phyloP scores from a whole-genome alignment of 108 stramenopile species.

The Mediolabrus comicus region DNA sequence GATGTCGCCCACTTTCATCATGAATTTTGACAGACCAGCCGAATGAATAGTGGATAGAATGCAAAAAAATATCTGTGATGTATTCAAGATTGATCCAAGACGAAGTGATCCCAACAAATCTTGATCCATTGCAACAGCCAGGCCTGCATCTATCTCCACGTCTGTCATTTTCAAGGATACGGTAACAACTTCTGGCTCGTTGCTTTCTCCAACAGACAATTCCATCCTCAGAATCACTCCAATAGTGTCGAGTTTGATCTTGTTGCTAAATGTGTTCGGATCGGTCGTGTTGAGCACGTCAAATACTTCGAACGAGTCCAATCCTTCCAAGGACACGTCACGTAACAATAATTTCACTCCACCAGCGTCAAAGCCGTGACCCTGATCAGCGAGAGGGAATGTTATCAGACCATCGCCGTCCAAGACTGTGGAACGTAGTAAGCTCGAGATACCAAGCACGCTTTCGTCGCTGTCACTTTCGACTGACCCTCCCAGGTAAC shows the following conservation, averaged over 20 bases:
- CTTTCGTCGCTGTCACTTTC: slow-evolving; percentile 18
- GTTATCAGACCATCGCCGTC: slow-evolving; percentile 49
- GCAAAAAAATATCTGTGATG: slow-evolving; percentile 34
- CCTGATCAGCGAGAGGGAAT: slow-evolving; percentile 46
- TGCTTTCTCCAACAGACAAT: slow-evolving; percentile 42
- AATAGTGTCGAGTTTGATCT: slow-evolving; percentile 40
- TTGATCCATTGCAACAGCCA: slow-evolving; percentile 65
- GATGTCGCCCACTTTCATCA: slow-evolving; percentile 44
- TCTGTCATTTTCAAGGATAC: slow-evolving; percentile 46
- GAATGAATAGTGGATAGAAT: slow-evolving; percentile 33
- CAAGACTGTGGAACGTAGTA: slow-evolving; percentile 43
- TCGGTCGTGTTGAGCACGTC: slow-evolving; percentile 47
- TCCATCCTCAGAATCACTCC: slow-evolving; percentile 42
- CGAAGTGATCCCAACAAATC: slow-evolving; percentile 28
- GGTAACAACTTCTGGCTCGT: slow-evolving; percentile 36
- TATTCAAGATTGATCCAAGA: slow-evolving; percentile 45
- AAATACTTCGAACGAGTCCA: slow-evolving; percentile 55
- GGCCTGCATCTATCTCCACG: slow-evolving; percentile 43
- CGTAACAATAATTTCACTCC: slow-evolving; percentile 42
- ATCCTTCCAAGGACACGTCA: slow-evolving; percentile 49
- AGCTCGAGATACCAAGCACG: slow-evolving; percentile 44
- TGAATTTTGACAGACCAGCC: slow-evolving; percentile 32
- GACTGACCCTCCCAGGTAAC: slow-evolving; percentile 40
- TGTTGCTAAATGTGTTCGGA: slow-evolving; percentile 51
- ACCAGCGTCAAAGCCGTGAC: slow-evolving; percentile 32